Conservation (phyloP, 2,329 filamentous ascomycete species). For the Cercospora sp. region DNA sequence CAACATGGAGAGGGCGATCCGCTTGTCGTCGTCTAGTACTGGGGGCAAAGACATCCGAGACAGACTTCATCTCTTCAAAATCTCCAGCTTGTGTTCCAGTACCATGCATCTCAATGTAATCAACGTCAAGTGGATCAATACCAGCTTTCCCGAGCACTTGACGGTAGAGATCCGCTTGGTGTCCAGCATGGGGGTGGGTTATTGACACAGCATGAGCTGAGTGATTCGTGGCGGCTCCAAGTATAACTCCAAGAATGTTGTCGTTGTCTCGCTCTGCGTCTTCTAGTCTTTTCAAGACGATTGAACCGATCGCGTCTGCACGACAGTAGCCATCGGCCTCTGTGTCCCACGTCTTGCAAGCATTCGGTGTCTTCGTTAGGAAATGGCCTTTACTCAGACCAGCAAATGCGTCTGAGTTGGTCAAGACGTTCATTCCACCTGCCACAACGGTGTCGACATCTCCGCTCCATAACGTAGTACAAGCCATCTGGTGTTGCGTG, state of each 20-base stretch:
- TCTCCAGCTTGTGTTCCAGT: slow-evolving; percentile 28
- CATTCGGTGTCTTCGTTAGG: slow-evolving; percentile 23
- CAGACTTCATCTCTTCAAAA: slow-evolving; percentile 21
- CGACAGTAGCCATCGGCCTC: slow-evolving; percentile 38
- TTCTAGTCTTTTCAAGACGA: slow-evolving; percentile 38
- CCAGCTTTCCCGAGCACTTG: slow-evolving; percentile 21
- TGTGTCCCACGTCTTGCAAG: slow-evolving; percentile 34
- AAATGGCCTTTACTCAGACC: slow-evolving; percentile 35
- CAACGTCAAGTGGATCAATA: slow-evolving; percentile 19
- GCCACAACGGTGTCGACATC: slow-evolving; percentile 36
- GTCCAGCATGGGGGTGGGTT: slow-evolving; percentile 25
- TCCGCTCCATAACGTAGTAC: slow-evolving; percentile 33
- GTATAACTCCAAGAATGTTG: slow-evolving; percentile 27
- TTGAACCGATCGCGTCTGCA: slow-evolving; percentile 31
- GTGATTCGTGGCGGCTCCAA: slow-evolving; percentile 20
- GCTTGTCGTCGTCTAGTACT: slow-evolving; percentile 11
- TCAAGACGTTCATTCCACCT: slow-evolving; percentile 35
- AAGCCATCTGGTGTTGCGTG: slow-evolving; percentile 12
- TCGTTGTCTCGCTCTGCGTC: slow-evolving; percentile 40
- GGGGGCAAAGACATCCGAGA: slow-evolving; percentile 19
- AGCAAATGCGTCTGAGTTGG: slow-evolving; percentile 14
- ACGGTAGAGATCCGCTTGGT: slow-evolving; percentile 15
- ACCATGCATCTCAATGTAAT: slow-evolving; percentile 26
- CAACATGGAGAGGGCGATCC: slow-evolving; percentile 28
- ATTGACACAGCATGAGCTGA: slow-evolving; percentile 23